Percentiles rank a stretch among this genome's conserved stretches.
Conservation (phyloP, 768 basidiomycete genomes). For the Serpula lacrymans region DNA sequence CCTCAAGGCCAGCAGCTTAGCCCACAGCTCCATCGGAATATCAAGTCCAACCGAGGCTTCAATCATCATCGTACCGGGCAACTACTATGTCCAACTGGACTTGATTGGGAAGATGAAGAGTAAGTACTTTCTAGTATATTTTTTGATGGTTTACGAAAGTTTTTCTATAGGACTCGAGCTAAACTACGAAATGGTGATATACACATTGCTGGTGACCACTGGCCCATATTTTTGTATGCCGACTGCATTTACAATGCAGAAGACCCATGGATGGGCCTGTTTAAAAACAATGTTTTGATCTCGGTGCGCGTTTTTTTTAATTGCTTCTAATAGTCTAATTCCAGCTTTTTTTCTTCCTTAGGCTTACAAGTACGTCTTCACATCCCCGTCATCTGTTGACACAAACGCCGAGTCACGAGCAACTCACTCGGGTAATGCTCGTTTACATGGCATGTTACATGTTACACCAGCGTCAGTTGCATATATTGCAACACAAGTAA, state of each 20-base stretch:
- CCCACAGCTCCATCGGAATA: constrained; percentile 11
- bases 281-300: constrained; percentile 17
- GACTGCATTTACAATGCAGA: constrained; percentile 11
- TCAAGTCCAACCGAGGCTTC: constrained; percentile 12
- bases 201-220: constrained; percentile 11
- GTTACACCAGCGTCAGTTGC: constrained; percentile 12
- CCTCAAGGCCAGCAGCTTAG: constrained; percentile 8
- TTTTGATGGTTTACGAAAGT: background rate
- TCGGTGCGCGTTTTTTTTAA: constrained; percentile 9
- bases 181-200: constrained; percentile 8
- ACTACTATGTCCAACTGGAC: constrained; percentile 15
- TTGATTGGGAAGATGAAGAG: constrained; percentile 17
- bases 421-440: constrained; percentile 11
- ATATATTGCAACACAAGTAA: constrained; percentile 12
- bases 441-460: constrained; percentile 11
- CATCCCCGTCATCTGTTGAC: constrained; percentile 24
- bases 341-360: too few species aligned
- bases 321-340: too few species aligned
- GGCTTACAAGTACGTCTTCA: constrained; percentile 25
- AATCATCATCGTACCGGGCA: constrained; percentile 14
- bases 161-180: background rate
- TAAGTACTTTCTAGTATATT: constrained; percentile 5
- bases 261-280: constrained; percentile 18
- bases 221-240: constrained; percentile 15
- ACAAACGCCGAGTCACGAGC: constrained; percentile 14